Base-by-base conservation (phyloP, 2,329 filamentous ascomycete species). In the Ceratocystis eucalypticola region DNA sequence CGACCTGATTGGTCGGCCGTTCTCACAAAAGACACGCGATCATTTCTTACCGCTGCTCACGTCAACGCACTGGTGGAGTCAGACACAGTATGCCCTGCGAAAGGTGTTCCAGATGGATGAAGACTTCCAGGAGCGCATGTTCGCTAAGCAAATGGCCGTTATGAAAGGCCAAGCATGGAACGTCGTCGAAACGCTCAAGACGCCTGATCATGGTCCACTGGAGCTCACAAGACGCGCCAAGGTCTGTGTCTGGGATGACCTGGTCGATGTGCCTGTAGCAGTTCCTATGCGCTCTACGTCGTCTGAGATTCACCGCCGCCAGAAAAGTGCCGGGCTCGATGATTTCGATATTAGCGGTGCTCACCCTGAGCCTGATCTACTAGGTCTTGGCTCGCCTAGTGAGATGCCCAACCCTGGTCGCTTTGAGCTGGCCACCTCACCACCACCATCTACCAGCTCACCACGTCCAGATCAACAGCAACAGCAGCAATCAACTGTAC, bases 121-220 rank as follows among this genome's bases (percentile, higher is more conserved):
- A 1, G 94, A 99, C 76, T 99, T 99, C 75, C 91, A 97, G 74
- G 94, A 99, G 77, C 88, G 90, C 76, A 99, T 99, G 94, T 99
- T 96, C 77, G 91, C 91, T n/a, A 86, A 90, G 70, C 94, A 99
- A 73, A 95, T 99, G 69, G 93, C 94, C 0, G 94, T 99, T 68
- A 96, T 99, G 91, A 99, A 99, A 76, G 94, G 94, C 10, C 94
- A 99, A 74, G 94, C 94, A 0, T 99, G 94, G 91, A 99, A 99
- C 74, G 94, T 99, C 0, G 94, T 99, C 3, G 94, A 99, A 77
- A 96, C 94, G 0, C 81, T 99, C 69, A 99, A 99, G 75, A 89
- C 89, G 20, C 80, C 85, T 0, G 94, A 97, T 72, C 93, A 97
- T 73, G 94, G 94, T 0, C 94, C 94, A 0, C 79, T 99, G 20